These are phyloP conservation scores for Salix purpurea DNA, from an alignment of 345 rosid genomes.

Conservation along the genomic window DNA sequence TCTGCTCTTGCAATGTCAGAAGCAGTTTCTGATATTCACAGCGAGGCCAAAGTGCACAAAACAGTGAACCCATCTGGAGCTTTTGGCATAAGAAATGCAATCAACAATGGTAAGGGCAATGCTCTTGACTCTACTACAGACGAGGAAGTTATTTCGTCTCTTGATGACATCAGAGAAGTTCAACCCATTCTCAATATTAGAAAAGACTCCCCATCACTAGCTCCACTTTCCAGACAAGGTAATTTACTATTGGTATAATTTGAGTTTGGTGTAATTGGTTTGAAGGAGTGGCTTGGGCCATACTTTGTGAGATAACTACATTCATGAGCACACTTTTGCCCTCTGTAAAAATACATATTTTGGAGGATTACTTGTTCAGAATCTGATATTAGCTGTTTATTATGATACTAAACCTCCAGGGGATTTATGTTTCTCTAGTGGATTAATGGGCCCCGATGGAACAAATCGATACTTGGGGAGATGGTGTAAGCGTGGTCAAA, in stretches of 20 bases:
- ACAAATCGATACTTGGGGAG: conserved; percentile 60
- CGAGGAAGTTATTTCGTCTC: conserved; percentile 30
- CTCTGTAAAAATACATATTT: background rate
- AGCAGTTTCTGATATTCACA: conserved; percentile 4
- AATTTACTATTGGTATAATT: conserved; percentile 15
- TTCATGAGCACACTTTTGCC: background rate
- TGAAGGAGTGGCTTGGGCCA: background rate
- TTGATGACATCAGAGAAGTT: conserved; percentile 16
- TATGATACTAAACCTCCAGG: conserved; percentile 32
- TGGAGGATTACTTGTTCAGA: no score
- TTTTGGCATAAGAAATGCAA: conserved; percentile 16
- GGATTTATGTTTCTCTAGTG: conserved; percentile 57
- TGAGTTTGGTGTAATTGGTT: background rate
- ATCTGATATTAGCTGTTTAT: background rate
- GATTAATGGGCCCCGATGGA: conserved; percentile 75
- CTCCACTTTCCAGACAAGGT: conserved; percentile 49
- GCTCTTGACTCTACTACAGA: conserved; percentile 15
- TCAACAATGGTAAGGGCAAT: conserved; percentile 15
- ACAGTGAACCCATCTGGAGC: background rate
- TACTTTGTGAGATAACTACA: background rate
- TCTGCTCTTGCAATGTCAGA: conserved; percentile 12
- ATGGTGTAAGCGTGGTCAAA: conserved; percentile 79
- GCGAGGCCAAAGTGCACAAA: conserved; percentile 11
- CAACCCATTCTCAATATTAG: conserved; percentile 49
- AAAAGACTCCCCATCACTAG: conserved; percentile 33